These are phyloP conservation scores for Rhodomyrtus psidioides DNA, from an alignment of 441 rosid species.

Conservation along the genomic window DNA sequence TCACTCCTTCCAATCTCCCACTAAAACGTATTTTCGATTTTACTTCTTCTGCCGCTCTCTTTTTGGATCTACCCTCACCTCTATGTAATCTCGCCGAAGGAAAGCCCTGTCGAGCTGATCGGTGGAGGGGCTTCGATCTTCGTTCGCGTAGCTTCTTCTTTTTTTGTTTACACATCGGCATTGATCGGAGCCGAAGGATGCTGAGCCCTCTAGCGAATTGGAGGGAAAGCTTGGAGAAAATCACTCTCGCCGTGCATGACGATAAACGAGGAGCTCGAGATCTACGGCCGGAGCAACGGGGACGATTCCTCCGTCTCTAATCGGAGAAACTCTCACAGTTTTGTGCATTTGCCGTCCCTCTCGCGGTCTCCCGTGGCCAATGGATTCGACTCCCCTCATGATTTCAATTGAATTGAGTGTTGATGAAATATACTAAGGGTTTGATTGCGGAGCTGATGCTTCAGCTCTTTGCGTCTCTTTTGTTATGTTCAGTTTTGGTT, in stretches of 20 bases:
- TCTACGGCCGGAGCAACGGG: conserved; percentile 38
- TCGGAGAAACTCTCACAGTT: too few relatives aligned
- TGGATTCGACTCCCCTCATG: too few relatives aligned
- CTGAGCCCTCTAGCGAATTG: background rate
- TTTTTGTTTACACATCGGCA: background rate
- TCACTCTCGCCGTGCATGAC: background rate
- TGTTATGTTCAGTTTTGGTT: background rate
- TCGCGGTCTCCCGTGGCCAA: too few relatives aligned
- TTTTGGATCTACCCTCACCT: background rate
- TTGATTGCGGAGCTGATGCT: background rate
- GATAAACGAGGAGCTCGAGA: conserved; percentile 35
- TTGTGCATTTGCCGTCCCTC: too few relatives aligned
- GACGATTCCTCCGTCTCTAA: too few relatives aligned
- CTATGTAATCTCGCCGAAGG: background rate
- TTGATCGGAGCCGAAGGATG: background rate
- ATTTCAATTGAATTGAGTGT: too few relatives aligned
- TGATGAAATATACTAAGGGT: too few relatives aligned
- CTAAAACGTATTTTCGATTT: background rate
- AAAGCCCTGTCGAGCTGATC: background rate
- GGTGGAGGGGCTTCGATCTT: background rate
- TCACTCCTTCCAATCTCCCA: background rate
- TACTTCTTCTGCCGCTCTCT: background rate
- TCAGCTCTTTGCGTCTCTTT: background rate
- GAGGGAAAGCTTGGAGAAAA: background rate
- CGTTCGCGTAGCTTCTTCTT: background rate